These are phyloP conservation scores for Talaromyces sp. DNA, from an alignment of 2,329 filamentous ascomycete species.

Conservation along the genomic window DNA sequence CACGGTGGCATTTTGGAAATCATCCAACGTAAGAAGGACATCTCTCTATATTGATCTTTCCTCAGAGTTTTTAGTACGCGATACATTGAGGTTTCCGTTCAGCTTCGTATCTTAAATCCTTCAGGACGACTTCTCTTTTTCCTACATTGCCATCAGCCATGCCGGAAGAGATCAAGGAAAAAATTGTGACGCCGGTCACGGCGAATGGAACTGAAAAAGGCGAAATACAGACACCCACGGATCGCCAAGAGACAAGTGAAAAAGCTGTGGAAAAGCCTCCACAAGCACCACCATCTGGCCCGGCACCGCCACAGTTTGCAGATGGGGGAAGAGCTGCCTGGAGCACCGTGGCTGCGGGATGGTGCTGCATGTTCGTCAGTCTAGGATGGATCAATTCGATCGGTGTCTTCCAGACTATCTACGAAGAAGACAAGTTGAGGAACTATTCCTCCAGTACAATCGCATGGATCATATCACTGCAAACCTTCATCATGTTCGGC, in stretches of 20 bases:
- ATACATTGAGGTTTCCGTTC: not conserved
- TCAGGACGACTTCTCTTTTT: not conserved
- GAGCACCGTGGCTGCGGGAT: constrained; percentile 21
- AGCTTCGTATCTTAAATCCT: not conserved
- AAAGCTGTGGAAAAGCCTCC: not conserved
- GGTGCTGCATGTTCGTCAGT: constrained; percentile 22
- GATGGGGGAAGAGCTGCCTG: constrained; percentile 25
- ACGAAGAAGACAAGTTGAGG: constrained; percentile 40
- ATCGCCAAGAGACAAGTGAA: not conserved
- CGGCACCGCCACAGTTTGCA: constrained; percentile 10
- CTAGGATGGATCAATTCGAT: constrained; percentile 49
- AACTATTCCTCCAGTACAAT: constrained; percentile 42
- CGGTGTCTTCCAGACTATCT: constrained; percentile 51
- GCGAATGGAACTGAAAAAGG: not conserved
- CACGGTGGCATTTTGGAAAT: too few relatives aligned
- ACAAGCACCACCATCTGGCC: not conserved
- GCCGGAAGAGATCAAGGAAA: not conserved
- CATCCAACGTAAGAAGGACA: too few relatives aligned
- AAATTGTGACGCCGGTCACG: too few relatives aligned
- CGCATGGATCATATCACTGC: constrained; percentile 50
- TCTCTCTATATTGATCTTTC: too few relatives aligned
- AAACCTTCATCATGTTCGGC: constrained; percentile 47
- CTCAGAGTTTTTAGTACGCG: too few relatives aligned
- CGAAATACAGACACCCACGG: not conserved
- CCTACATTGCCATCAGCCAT: not conserved